Percentiles rank a stretch among this genome's conserved stretches.
Conservation (phyloP, 345 rosid species). For the Odontarrhena argentea region DNA sequence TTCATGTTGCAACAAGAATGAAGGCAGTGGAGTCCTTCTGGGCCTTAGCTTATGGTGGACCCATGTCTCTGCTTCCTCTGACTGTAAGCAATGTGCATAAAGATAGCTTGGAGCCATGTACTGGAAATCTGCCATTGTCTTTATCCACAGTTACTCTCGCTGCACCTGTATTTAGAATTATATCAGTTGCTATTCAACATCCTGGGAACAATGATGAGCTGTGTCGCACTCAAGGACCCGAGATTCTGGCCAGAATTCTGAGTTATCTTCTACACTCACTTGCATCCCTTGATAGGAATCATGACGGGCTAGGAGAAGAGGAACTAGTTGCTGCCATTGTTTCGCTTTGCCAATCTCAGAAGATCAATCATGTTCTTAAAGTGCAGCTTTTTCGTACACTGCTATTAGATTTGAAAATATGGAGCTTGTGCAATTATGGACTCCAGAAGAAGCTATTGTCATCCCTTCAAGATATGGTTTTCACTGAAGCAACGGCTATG, state of each 20-base stretch:
- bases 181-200: slow-evolving; percentile 79
- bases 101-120: slow-evolving; percentile 76
- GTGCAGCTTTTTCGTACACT: slow-evolving; percentile 91
- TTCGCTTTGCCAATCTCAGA: slow-evolving; percentile 86
- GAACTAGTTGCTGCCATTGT: slow-evolving; percentile 98
- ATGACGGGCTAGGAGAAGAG: slow-evolving; percentile 79
- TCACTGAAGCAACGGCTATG: slow-evolving; percentile 93
- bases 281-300: slow-evolving; percentile 68
- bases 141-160: slow-evolving; percentile 75
- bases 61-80: slow-evolving; percentile 93
- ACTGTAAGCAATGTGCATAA: slow-evolving; percentile 69
- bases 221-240: slow-evolving; percentile 79
- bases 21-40: slow-evolving; percentile 88
- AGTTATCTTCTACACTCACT: slow-evolving; percentile 80
- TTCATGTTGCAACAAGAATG: slow-evolving; percentile 86
- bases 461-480: slow-evolving; percentile 98
- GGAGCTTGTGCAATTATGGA: slow-evolving; percentile 98
- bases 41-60: slow-evolving; percentile 98
- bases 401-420: slow-evolving; percentile 84
- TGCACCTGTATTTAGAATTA: slow-evolving; percentile 85
- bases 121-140: slow-evolving; percentile 59
- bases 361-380: slow-evolving; percentile 81
- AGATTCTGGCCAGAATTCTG: slow-evolving; percentile 81
- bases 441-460: slow-evolving; percentile 94
- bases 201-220: slow-evolving; percentile 93